Evolutionary conservation across 2,329 filamentous ascomycete species (phyloP), one percentile per base, ranked within the genome.

Genomic region (Chaetomiaceae sp.): DNA sequence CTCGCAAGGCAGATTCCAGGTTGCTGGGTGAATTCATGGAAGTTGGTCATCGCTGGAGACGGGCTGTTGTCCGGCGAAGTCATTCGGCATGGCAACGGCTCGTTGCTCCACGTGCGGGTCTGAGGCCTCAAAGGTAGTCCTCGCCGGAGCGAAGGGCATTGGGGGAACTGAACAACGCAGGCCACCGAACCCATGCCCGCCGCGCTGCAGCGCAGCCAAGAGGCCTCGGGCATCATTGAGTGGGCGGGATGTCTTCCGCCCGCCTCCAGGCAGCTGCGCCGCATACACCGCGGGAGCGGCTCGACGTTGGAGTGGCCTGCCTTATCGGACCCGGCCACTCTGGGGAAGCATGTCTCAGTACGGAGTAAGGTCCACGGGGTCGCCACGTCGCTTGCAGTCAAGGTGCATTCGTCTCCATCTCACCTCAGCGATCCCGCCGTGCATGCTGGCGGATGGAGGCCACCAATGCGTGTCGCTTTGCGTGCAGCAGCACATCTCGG

Each of bases 191-290:
- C 38, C 27, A 34, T 9, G 8, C 5, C 37, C 37, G 22, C 35
- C 14, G 32, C 38, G 26, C 35, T 17, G 34, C 20, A 3, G 27
- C 4, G n/a, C n/a, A n/a, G n/a, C n/a, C n/a, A n/a, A n/a, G n/a
- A n/a, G n/a, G n/a, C n/a, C n/a, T n/a, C n/a, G n/a, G n/a, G n/a
- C n/a, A n/a, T n/a, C n/a, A n/a, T n/a, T n/a, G n/a, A n/a, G n/a
- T n/a, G n/a, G n/a, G n/a, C n/a, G n/a, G n/a, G n/a, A n/a, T n/a
- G n/a, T n/a, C n/a, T n/a, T n/a, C n/a, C n/a, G n/a, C 27, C 27
- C 8, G 27, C 12, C 15, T 45, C 47, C 42, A 49, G 47, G 47
- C 47, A 49, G 37, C 41, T 40, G 40, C 36, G 47, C 47, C 46
- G 47, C 47, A 14, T 6, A 2, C 17, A 10, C 38, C 44, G 10